A percentile compares a stretch with the other conserved stretches of the same genome.
Evolutionary conservation across 2,329 filamentous ascomycete species (phyloP).

Genomic region (Diplodia mutila): DNA sequence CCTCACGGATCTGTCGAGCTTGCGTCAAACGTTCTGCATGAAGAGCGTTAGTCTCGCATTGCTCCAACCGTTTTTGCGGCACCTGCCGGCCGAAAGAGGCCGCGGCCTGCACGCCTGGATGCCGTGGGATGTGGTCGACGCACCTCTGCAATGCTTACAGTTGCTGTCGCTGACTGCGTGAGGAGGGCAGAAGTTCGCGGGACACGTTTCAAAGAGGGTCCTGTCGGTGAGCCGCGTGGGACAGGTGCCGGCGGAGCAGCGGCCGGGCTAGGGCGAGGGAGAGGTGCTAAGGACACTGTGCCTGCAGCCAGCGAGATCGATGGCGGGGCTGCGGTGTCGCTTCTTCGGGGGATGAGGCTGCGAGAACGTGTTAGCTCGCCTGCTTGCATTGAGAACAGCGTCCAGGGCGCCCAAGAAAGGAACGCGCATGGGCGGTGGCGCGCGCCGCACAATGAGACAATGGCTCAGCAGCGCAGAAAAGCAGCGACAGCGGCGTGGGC

Average conservation of each 20-base stretch:
- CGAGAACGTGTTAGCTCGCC: conserved; percentile 16
- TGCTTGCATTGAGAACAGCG: conserved; percentile 15
- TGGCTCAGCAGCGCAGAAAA: conserved; percentile 24
- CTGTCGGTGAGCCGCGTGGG: not conserved
- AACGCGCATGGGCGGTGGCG: conserved; percentile 35
- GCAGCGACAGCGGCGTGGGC: conserved; percentile 3
- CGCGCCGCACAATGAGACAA: conserved; percentile 35
- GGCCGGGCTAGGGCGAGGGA: conserved; percentile 3
- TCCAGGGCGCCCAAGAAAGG: conserved; percentile 2
- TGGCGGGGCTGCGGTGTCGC: not conserved
- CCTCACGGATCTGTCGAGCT: conserved; percentile 30
- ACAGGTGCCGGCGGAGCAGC: conserved; percentile 11
- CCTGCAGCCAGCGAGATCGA: conserved; percentile 11
- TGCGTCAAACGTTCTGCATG: conserved; percentile 38
- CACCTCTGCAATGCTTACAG: conserved; percentile 23
- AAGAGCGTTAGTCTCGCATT: conserved; percentile 36
- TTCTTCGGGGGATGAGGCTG: not conserved
- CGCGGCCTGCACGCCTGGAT: conserved; percentile 21
- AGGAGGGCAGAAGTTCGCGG: conserved; percentile 5
- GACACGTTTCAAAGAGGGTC: conserved; percentile 2
- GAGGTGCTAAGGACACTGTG: not conserved
- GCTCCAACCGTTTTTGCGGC: conserved; percentile 30
- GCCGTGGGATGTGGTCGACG: conserved; percentile 17
- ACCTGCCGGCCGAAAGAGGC: conserved; percentile 11
- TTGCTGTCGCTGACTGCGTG: conserved; percentile 11